Evolutionary conservation across 2,329 filamentous ascomycete species (phyloP), one percentile per base, ranked within the genome.

Genomic region (Colletotrichum chrysophilum): DNA sequence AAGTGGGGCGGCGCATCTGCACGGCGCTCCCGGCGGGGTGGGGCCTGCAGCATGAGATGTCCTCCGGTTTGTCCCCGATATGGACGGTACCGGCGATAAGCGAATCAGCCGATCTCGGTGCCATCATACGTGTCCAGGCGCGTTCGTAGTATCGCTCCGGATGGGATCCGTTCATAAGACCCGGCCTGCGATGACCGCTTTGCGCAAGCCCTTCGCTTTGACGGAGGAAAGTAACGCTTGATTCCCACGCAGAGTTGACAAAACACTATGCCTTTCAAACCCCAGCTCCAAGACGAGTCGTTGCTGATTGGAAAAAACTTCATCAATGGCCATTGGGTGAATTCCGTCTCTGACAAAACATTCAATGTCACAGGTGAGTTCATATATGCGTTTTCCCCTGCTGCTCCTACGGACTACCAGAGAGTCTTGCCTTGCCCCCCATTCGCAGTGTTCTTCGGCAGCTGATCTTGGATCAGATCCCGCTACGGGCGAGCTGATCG

Each of bases 401-500:
- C 43, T 52, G 10, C n/a, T 52, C 43, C 43, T 52, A 5, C 43
- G 43, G 38, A 1, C n/a, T 21, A 21, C 43, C 6, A 21, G 10
- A 52, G 43, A 52, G 43, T 52, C 43, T 6, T 21, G 43, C n/a
- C 43, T 52, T 21, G n/a, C 43, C 43, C n/a, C n/a, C 10, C n/a
- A 38, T 82, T 89, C 16, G 71, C 71, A 9, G 36, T 18, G 21
- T 24, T 16, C 16, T 21, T 30, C 38, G 36, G 21, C 18, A 10
- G 26, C 65, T 60, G 18, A 71, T 28, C 13, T 58, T 32, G 7
- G n/a, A 62, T 43, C 79, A 93, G 96, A 99, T 84, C 97, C 97
- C 9, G 93, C 95, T 4, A 95, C 95, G 12, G 94, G 94, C 79
- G 91, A 94, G 79, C 85, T 94, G 52, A 96, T 98, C 80, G 96